These are phyloP conservation scores for Fusarium succisae DNA, from an alignment of 2,329 filamentous ascomycete genomes.

Conservation along the genomic window DNA sequence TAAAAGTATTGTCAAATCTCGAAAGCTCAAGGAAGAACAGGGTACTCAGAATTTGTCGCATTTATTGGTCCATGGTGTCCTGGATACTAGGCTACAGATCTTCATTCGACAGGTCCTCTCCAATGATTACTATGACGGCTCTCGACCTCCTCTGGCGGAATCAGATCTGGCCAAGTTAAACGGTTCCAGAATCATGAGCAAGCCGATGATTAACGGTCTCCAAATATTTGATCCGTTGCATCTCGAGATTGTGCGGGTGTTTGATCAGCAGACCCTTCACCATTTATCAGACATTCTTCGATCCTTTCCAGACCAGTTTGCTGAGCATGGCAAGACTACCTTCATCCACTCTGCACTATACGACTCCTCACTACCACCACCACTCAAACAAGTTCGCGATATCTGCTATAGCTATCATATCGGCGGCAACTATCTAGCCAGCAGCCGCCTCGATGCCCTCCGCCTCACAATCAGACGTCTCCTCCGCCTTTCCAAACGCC, in stretches of 20 bases:
- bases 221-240: background rate
- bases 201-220: rapidly evolving
- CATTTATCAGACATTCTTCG: background rate
- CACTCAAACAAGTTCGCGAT: background rate
- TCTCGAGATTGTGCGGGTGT: background rate
- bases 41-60: rapidly evolving
- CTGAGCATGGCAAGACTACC: background rate
- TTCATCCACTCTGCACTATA: slow-evolving; percentile 2
- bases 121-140: background rate
- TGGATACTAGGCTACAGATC: slow-evolving; percentile 3
- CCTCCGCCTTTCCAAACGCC: background rate
- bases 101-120: background rate
- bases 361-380: rapidly evolving
- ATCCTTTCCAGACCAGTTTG: background rate
- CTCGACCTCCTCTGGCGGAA: background rate
- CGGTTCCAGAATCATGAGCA: rapidly evolving
- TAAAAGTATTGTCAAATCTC: rapidly evolving
- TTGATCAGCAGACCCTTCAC: background rate
- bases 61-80: background rate
- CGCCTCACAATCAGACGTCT: background rate
- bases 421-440: background rate
- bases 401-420: background rate
- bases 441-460: background rate
- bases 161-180: rapidly evolving
- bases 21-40: rapidly evolving